These are phyloP conservation scores for Mycena maculata DNA, from an alignment of 768 basidiomycete genomes.

Conservation along the genomic window DNA sequence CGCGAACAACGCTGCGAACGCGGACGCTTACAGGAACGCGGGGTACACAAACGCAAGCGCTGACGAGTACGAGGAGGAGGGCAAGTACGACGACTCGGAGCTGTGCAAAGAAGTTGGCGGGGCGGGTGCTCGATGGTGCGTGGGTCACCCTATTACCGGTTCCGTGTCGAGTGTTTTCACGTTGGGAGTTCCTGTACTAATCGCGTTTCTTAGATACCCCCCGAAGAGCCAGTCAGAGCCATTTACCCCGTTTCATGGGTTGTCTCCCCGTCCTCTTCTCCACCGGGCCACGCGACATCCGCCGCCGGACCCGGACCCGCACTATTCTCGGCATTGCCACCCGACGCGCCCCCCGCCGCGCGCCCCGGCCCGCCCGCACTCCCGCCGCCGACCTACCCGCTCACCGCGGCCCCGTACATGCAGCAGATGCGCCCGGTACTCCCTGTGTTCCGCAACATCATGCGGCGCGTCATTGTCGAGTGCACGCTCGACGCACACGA, in stretches of 20 bases:
- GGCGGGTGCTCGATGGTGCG: constrained; percentile 77
- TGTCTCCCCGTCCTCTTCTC: constrained; percentile 42
- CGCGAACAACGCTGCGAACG: constrained; percentile 16
- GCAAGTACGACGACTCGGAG: constrained; percentile 59
- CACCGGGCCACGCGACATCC: constrained; percentile 28
- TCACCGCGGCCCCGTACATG: constrained; percentile 69
- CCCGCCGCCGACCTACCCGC: background rate
- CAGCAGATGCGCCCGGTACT: constrained; percentile 69
- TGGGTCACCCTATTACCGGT: constrained; percentile 78
- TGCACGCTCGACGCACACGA: constrained; percentile 54
- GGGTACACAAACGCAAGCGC: constrained; percentile 14
- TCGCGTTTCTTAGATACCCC: constrained; percentile 30
- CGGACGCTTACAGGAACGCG: constrained; percentile 8
- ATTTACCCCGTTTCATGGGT: constrained; percentile 77
- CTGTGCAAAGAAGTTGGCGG: constrained; percentile 50
- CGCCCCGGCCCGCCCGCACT: background rate
- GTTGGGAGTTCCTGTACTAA: constrained; percentile 43
- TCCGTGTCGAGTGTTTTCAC: constrained; percentile 39
- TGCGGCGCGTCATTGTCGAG: constrained; percentile 61
- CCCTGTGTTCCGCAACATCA: constrained; percentile 73
- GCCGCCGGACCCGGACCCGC: constrained; percentile 31
- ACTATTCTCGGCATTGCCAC: constrained; percentile 54
- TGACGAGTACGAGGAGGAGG: constrained; percentile 47
- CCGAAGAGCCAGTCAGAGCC: constrained; percentile 37
- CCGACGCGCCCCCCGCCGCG: background rate